Base-by-base conservation (phyloP, 768 basidiomycete species). In the Pholiota conissans region DNA sequence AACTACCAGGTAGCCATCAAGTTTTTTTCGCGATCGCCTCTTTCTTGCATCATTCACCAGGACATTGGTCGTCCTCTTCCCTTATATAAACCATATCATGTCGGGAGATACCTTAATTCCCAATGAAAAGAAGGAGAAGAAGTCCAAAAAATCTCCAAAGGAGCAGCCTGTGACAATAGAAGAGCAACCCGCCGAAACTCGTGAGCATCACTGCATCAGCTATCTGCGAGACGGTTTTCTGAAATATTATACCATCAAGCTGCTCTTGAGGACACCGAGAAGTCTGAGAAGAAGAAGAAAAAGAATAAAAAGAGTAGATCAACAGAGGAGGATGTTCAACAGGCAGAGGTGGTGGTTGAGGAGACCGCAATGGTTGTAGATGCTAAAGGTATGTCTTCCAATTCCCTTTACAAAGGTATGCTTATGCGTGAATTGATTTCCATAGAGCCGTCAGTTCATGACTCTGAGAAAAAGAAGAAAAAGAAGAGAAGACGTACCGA, bases 381-480 rank as follows among this genome's bases (percentile, higher is more conserved):
- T 47, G 39, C 57, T 48, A 52, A 60, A 49, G 40, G 71, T 71
- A 57, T 58, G 66, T 61, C 57, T 42, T 34, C 24, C 27, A 16
- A 32, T 37, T 24, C 35, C 9, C 26, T 46, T 10, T 49, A 45
- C 39, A 32, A 49, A 11, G 24, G 29, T 28, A 20, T 39, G 26
- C 22, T 37, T 39, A 16, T 54, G 42, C n/a, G 28, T n/a, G 32
- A 20, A 16, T 29, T 16, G 16, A 9, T 22, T 14, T 35, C 13
- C n/a, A 16, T 37, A 58, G 39, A 50, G 48, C 40, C 50, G 52
- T n/a, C 46, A 47, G 51, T 35, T 2, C 42, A 56, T 30, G 53
- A 61, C 52, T 51, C 64, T 32, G 65, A 69, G 51, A 68, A 71
- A 59, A 67, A 72, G 65, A 73, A 70, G 55, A 68, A 65, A 49